A percentile compares a stretch with the other conserved stretches of the same genome.
phyloP scores from a whole-genome alignment of 1,139 yeast genomes.

The Geotrichum aggregatum region DNA sequence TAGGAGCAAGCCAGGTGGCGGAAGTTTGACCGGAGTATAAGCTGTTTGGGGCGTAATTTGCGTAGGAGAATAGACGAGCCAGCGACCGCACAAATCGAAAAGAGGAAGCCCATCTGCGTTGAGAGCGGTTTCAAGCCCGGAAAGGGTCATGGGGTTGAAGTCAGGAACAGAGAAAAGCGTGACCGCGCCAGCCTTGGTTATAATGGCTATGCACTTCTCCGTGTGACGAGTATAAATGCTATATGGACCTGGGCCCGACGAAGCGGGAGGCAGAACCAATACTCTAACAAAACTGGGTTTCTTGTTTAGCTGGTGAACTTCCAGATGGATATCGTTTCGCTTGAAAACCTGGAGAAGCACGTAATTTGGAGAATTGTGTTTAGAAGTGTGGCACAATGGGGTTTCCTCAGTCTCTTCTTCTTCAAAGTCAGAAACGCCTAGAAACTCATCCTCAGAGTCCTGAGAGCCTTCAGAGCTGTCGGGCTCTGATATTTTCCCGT shows the following conservation, averaged over 20 bases:
- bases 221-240: constrained; percentile 11
- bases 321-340: constrained; percentile 23
- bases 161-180: constrained; percentile 25
- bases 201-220: constrained; percentile 24
- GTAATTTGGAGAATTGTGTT: constrained; percentile 15
- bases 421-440: neutral
- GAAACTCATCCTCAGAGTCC: too few relatives aligned
- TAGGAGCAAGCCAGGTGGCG: constrained; percentile 33
- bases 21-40: constrained; percentile 31
- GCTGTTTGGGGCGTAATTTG: constrained; percentile 6
- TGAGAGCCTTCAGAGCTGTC: neutral
- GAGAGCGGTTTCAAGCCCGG: constrained; percentile 28
- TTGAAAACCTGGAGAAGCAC: constrained; percentile 27
- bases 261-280: constrained; percentile 30
- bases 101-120: constrained; percentile 29
- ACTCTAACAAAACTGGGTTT: constrained; percentile 23
- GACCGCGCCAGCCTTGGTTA: constrained; percentile 26
- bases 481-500: neutral
- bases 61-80: constrained; percentile 30
- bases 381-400: neutral
- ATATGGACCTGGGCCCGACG: constrained; percentile 31
- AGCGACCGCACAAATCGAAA: constrained; percentile 30
- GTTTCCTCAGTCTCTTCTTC: neutral
- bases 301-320: constrained; percentile 24
- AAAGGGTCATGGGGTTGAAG: constrained; percentile 24